These are phyloP conservation scores for Ophiognomonia clavigignenti-juglandacearum DNA, from an alignment of 2,329 filamentous ascomycete species.

Conservation along the genomic window DNA sequence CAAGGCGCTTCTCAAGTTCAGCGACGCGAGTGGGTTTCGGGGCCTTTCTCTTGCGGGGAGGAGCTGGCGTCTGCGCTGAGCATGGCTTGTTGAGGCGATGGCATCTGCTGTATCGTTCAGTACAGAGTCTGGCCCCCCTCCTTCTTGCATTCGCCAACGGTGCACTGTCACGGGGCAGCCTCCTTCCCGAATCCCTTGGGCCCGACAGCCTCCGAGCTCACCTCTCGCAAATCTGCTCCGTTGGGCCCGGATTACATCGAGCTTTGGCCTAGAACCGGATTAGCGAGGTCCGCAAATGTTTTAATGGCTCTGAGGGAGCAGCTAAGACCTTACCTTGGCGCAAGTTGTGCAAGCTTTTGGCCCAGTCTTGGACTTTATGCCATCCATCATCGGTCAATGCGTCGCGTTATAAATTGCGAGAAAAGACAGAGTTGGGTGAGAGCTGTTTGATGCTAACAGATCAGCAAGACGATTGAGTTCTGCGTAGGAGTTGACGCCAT, in stretches of 20 bases:
- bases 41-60: conserved; percentile 41
- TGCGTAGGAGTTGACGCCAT: background rate
- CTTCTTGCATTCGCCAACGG: no score
- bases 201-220: conserved; percentile 21
- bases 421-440: background rate
- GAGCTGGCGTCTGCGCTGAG: conserved; percentile 41
- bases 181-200: no score
- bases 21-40: conserved; percentile 44
- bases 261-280: conserved; percentile 36
- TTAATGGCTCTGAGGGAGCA: background rate
- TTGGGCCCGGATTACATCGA: conserved; percentile 40
- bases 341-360: conserved; percentile 46
- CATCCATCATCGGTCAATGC: conserved; percentile 2
- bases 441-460: background rate
- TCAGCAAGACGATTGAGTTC: background rate
- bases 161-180: no score
- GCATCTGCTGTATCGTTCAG: conserved; percentile 31
- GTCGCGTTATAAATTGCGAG: background rate
- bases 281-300: no score
- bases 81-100: conserved; percentile 43
- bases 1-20: conserved; percentile 44
- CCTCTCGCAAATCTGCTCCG: conserved; percentile 42
- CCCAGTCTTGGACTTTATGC: conserved; percentile 28
- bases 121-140: background rate
- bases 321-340: conserved; percentile 28